These are phyloP conservation scores for Aspergillus glaucus DNA, from an alignment of 2,329 filamentous ascomycete species.

Conservation along the genomic window DNA sequence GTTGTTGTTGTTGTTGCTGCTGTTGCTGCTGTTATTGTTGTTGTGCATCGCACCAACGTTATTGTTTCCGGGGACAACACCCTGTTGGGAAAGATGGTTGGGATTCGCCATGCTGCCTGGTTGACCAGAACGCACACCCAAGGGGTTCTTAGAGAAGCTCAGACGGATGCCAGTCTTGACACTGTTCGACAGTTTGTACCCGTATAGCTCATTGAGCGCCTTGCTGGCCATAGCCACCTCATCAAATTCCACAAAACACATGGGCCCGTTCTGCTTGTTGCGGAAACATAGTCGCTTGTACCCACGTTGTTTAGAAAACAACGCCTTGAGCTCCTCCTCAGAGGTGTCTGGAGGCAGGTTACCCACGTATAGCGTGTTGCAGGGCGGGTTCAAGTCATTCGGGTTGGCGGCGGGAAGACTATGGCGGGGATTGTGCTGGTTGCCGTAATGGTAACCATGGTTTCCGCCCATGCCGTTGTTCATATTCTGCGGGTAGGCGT, in stretches of 20 bases:
- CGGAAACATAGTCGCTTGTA: constrained; percentile 95
- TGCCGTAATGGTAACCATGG: constrained; percentile 51
- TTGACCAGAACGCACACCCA: constrained; percentile 81
- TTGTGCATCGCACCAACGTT: constrained; percentile 49
- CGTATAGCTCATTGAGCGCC: constrained; percentile 82
- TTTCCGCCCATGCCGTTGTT: constrained; percentile 43
- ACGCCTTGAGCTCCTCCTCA: constrained; percentile 87
- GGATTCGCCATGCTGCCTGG: constrained; percentile 47
- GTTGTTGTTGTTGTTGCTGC: constrained; percentile 48
- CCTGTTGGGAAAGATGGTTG: constrained; percentile 46
- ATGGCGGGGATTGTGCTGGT: constrained; percentile 54
- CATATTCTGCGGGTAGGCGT: constrained; percentile 56
- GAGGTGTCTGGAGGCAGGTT: constrained; percentile 89
- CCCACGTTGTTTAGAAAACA: constrained; percentile 88
- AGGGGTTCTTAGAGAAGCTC: constrained; percentile 94
- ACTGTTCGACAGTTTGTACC: constrained; percentile 79
- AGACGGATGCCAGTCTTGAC: constrained; percentile 90
- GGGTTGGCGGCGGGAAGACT: constrained; percentile 84
- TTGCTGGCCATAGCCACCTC: constrained; percentile 89
- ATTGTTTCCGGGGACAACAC: constrained; percentile 53
- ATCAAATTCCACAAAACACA: constrained; percentile 99
- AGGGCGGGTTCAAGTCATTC: constrained; percentile 92
- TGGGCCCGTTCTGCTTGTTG: constrained; percentile 89
- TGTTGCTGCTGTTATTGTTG: constrained; percentile 40
- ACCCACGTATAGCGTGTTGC: constrained; percentile 97